Base-by-base conservation (phyloP, 1,284 basidiomycete genomes). In the Singerocomus rubriflavus region DNA sequence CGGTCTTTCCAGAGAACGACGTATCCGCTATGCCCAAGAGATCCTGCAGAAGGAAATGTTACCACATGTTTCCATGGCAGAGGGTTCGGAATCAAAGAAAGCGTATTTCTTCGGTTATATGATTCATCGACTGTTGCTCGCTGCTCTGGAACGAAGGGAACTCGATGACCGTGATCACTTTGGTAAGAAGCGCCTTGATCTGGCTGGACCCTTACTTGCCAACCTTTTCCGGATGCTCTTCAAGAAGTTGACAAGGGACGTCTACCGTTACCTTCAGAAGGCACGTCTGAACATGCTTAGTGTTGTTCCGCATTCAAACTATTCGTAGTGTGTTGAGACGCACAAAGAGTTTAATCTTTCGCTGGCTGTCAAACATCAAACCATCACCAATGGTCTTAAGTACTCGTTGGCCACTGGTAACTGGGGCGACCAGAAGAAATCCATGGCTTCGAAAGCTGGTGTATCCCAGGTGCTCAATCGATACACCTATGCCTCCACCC, bases 91-190 rank as follows among this genome's bases (percentile, higher is more conserved):
- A 72, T 95, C 92, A 35, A 97, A 97, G 76, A 99, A 99, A 71
- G 97, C 97, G 3, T 99, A 95, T 73, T 99, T 99, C 81, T 94
- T 99, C 57, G 97, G 97, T n/a, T 99, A 98, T 72, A 99, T 99
- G 96, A 91, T 98, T 44, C 96, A 99, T 73, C 87, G 97, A 52
- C 78, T 99, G 26, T 75, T 98, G 6, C 82, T 98, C 14, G 95
- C 97, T 36, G 94, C 94, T 14, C 73, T 99, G 62, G 95, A 98
- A 66, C 80, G 97, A 50, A 80, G 97, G 63, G 97, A 99, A 67
- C 79, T 99, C 35, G 96, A 99, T 67, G 96, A 99, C 73, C 93
- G 96, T 75, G 96, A 99, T 75, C 97, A 99, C 72, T 99, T 99
- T 64, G 96, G 96, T 48, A 98, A 98, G 75, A 99, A 99, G 74